phyloP scores from a whole-genome alignment of 768 basidiomycete genomes.

The Mycena floridula region DNA sequence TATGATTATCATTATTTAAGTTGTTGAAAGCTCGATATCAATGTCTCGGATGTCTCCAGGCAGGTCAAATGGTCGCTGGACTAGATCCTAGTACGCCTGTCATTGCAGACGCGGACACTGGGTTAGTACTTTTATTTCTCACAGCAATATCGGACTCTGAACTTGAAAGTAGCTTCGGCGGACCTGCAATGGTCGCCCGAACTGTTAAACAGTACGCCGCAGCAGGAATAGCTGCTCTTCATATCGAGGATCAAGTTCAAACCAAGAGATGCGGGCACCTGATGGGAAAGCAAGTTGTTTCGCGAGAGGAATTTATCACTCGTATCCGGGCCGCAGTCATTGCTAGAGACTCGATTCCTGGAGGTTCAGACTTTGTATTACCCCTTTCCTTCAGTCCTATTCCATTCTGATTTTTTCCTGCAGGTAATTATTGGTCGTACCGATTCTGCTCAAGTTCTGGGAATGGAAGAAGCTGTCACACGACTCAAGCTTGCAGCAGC shows the following conservation, averaged over 20 bases:
- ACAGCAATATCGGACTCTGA: slow-evolving; percentile 6
- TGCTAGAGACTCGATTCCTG: slow-evolving; percentile 70
- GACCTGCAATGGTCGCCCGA: slow-evolving; percentile 68
- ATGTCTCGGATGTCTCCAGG: slow-evolving; percentile 23
- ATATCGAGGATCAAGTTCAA: slow-evolving; percentile 81
- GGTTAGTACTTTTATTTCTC: too few relatives aligned
- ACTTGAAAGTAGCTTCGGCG: slow-evolving; percentile 48
- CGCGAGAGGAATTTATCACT: slow-evolving; percentile 67
- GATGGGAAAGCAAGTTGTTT: slow-evolving; percentile 77
- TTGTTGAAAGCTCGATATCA: too few relatives aligned
- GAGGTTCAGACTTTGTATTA: slow-evolving; percentile 65
- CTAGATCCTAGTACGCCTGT: slow-evolving; percentile 60
- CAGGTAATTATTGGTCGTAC: slow-evolving; percentile 72
- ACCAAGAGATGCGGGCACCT: slow-evolving; percentile 78
- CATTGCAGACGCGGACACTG: slow-evolving; percentile 78
- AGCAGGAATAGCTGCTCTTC: slow-evolving; percentile 70
- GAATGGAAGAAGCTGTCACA: slow-evolving; percentile 69
- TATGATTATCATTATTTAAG: too few relatives aligned
- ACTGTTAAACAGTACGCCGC: slow-evolving; percentile 67
- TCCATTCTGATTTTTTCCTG: neutral
- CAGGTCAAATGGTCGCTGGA: slow-evolving; percentile 65
- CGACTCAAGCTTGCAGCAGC: slow-evolving; percentile 66
- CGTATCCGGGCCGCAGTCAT: slow-evolving; percentile 74
- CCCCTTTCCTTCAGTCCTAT: neutral
- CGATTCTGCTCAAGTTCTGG: slow-evolving; percentile 72